Conservation (phyloP, 2,329 filamentous ascomycete species). For the Scedosporium dehoogii region DNA sequence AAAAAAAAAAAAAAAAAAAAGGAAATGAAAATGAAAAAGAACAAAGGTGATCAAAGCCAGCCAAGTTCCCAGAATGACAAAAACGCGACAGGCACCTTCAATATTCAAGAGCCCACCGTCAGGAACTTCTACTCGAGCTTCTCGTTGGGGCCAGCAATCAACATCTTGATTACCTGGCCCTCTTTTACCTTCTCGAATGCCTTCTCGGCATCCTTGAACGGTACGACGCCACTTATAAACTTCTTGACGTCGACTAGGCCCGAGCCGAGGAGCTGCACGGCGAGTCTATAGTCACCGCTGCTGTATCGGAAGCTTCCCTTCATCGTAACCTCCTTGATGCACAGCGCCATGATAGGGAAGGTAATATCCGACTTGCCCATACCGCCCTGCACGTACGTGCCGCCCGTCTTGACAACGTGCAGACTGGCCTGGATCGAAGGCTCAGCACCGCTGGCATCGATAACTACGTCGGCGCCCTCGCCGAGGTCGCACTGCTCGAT, state of each 20-base stretch:
- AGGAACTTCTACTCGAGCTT: constrained; percentile 19
- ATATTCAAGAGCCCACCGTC: not conserved
- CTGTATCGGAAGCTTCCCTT: constrained; percentile 88
- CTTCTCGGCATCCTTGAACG: constrained; percentile 72
- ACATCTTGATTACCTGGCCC: constrained; percentile 65
- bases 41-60: not conserved
- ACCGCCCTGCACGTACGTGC: constrained; percentile 74
- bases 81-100: too few relatives aligned
- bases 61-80: not conserved
- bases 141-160: constrained; percentile 59
- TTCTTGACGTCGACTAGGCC: constrained; percentile 74
- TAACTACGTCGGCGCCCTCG: constrained; percentile 63
- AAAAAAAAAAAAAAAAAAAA: too few relatives aligned
- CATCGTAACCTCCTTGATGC: constrained; percentile 78
- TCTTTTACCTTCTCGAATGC: constrained; percentile 81
- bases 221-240: constrained; percentile 67
- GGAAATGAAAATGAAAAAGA: not conserved
- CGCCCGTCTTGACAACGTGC: constrained; percentile 60
- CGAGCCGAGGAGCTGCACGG: constrained; percentile 63
- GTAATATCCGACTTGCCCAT: constrained; percentile 84
- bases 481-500: constrained; percentile 53
- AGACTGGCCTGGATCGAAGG: constrained; percentile 67
- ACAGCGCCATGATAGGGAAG: constrained; percentile 87
- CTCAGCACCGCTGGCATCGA: constrained; percentile 73
- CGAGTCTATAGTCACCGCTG: constrained; percentile 76